These are phyloP conservation scores for Tinospora cordifolia DNA, from an alignment of 164 flowering plant genomes.

Conservation along the genomic window DNA sequence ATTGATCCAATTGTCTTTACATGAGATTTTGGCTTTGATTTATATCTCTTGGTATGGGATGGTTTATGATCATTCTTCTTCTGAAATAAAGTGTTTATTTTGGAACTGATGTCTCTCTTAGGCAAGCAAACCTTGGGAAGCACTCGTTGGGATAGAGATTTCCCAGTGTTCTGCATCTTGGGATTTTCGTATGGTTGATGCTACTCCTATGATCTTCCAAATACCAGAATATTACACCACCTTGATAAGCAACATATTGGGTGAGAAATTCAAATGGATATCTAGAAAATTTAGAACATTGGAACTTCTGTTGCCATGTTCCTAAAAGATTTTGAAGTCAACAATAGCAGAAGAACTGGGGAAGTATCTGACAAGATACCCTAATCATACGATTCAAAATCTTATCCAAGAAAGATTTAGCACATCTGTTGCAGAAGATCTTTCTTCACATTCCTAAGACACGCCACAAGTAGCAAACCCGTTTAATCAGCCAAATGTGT, in stretches of 20 bases:
- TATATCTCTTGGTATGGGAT: conserved; percentile 24
- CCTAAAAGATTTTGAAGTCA: background rate
- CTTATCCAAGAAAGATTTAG: background rate
- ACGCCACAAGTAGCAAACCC: background rate
- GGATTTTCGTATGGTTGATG: background rate
- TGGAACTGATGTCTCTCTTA: conserved; percentile 23
- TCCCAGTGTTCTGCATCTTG: conserved; percentile 25
- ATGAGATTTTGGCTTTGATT: conserved; percentile 29
- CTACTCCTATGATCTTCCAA: background rate
- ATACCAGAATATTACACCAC: background rate
- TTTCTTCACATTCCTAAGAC: background rate
- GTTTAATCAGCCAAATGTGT: background rate
- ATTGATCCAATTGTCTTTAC: conserved; percentile 20
- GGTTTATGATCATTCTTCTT: conserved; percentile 20
- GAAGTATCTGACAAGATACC: background rate
- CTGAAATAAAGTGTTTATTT: conserved; percentile 21
- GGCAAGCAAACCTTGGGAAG: conserved; percentile 22
- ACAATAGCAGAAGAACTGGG: background rate
- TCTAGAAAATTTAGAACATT: background rate
- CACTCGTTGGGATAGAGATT: conserved; percentile 10
- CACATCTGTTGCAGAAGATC: background rate
- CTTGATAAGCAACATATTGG: conserved; percentile 7
- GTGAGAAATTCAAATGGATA: background rate
- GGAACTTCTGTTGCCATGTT: background rate
- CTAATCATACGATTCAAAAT: background rate